Evolutionary conservation across 1,139 yeast species (phyloP).

Genomic region (Blastobotrys capitulatus): DNA sequence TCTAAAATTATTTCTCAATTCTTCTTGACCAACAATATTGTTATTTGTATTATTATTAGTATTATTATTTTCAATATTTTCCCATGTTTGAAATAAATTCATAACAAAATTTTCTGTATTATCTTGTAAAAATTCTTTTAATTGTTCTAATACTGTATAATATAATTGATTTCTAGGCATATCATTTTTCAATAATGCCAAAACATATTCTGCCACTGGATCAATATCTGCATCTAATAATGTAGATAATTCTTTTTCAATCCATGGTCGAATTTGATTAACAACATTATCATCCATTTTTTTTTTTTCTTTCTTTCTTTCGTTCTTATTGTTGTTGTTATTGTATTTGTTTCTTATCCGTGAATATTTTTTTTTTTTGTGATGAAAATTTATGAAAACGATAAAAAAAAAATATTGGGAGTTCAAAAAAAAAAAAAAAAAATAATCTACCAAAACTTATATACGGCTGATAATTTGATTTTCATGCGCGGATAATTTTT

Average conservation of each 20-base stretch:
- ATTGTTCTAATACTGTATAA: conserved; percentile 33
- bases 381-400: no score
- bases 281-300: conserved; percentile 19
- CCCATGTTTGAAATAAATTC: conserved; percentile 24
- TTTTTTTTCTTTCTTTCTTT: not conserved
- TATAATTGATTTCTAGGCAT: conserved; percentile 30
- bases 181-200: conserved; percentile 37
- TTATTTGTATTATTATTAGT: not conserved
- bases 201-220: conserved; percentile 41
- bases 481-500: no score
- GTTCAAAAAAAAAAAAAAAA: no score
- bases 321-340: no score
- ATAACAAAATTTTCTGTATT: conserved; percentile 30
- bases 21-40: conserved; percentile 15
- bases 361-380: no score
- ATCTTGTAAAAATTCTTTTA: conserved; percentile 34
- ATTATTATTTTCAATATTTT: not conserved
- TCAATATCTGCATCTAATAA: conserved; percentile 41
- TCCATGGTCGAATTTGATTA: conserved; percentile 35
- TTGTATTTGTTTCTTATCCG: no score
- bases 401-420: no score
- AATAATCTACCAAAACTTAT: no score
- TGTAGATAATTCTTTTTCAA: conserved; percentile 28
- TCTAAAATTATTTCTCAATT: conserved; percentile 20
- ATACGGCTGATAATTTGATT: no score